Conservation (phyloP, 23 red algal genomes). For the Gracilaria gracilis region DNA sequence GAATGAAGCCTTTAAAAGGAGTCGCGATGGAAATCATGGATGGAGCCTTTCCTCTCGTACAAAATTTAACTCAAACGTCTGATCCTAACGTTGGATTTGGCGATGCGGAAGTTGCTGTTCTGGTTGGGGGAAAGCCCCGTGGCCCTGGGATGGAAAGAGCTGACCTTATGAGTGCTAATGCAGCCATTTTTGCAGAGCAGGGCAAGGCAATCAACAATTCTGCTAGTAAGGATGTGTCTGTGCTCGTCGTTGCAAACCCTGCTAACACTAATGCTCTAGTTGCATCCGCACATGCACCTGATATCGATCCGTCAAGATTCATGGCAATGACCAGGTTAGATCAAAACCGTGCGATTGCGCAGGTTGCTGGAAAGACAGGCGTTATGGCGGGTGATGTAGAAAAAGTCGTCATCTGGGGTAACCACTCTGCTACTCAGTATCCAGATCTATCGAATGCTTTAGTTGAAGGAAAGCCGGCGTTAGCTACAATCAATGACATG, state of each 20-base stretch:
- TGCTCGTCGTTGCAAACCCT: constrained; percentile 95
- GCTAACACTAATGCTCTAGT: constrained; percentile 98
- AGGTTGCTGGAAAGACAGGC: constrained; percentile 80
- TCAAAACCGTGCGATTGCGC: constrained; percentile 91
- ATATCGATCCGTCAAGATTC: constrained; percentile 82
- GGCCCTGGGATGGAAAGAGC: constrained; percentile 95
- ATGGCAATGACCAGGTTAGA: constrained; percentile 97
- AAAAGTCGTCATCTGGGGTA: constrained; percentile 96
- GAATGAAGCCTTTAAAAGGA: constrained; percentile 88
- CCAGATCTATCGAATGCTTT: constrained; percentile 91
- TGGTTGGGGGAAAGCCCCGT: constrained; percentile 93
- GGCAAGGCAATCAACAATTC: constrained; percentile 92
- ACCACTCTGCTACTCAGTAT: constrained; percentile 95
- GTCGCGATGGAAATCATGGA: constrained; percentile 98
- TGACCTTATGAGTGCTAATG: constrained; percentile 95
- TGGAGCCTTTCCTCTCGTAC: constrained; percentile 95
- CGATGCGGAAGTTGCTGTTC: constrained; percentile 82
- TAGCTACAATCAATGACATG: constrained; percentile 75
- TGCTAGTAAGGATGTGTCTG: constrained; percentile 66
- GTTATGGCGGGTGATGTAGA: constrained; percentile 80
- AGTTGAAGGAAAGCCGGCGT: constrained; percentile 73
- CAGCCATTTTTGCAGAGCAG: constrained; percentile 92
- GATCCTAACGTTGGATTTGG: constrained; percentile 89
- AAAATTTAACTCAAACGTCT: constrained; percentile 74
- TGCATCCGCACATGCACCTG: constrained; percentile 91